Percentiles rank a stretch among this genome's conserved stretches.
phyloP scores from a whole-genome alignment of 2,329 filamentous ascomycete species.

The Xylaria sp. region DNA sequence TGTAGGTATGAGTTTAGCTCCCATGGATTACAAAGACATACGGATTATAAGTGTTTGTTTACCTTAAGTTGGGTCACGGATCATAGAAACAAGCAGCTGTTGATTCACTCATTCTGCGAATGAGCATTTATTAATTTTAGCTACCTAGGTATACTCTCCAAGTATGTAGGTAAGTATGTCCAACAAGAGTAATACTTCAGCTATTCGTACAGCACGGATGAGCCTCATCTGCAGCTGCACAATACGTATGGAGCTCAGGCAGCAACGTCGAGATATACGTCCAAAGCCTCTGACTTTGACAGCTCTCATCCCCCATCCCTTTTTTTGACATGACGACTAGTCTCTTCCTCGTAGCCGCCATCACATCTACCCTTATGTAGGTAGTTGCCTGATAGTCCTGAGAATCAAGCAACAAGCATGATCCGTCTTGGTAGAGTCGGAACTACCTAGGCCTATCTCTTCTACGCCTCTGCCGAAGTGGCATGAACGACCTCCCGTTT shows the following conservation, averaged over 20 bases:
- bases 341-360: background rate
- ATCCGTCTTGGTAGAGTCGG: too few relatives aligned
- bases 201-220: background rate
- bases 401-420: too few relatives aligned
- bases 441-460: background rate
- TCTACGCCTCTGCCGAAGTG: background rate
- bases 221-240: background rate
- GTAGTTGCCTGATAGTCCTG: background rate
- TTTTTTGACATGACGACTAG: background rate
- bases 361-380: background rate
- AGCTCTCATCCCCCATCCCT: background rate
- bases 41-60: too few relatives aligned
- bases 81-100: too few relatives aligned
- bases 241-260: too few relatives aligned
- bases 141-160: too few relatives aligned
- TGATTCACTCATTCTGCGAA: too few relatives aligned
- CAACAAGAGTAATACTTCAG: too few relatives aligned
- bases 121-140: too few relatives aligned
- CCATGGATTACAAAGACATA: too few relatives aligned
- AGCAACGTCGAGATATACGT: background rate
- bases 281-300: background rate
- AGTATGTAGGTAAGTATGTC: too few relatives aligned
- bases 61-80: too few relatives aligned
- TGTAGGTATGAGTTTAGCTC: background rate
- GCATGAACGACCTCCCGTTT: background rate